Base-by-base conservation (phyloP, 2,329 filamentous ascomycete genomes). In the Fusarium veterinarium region DNA sequence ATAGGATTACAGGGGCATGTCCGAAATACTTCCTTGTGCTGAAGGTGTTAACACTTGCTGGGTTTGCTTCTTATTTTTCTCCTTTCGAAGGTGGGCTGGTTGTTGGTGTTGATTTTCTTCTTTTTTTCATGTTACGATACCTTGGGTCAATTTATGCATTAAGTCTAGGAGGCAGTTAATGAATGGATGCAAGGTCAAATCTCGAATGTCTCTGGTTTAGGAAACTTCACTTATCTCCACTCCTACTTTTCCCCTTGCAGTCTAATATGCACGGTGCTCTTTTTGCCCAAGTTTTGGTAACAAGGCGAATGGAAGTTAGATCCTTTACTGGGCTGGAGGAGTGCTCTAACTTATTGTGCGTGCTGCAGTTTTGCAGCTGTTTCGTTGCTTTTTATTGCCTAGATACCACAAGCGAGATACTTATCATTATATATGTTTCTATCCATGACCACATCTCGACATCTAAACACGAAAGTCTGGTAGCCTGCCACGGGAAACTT, bases 401-500 rank as follows among this genome's bases (percentile, higher is more conserved):
- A 77, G 75, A 77, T 77, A 77, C 75, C 75, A 75, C 56, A 66
- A 66, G 75, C 73, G 75, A 76, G 67, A 73, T 62, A 75, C 44
- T 60, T 67, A 60, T 74, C 60, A 63, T 70, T 63, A 71, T 56
- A 70, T 52, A 46, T 57, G 40, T 60, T 75, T 51, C 58, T 60
- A 71, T 73, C 55, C 46, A 44, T 52, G 69, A 48, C 38, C 33
- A 42, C 37, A 44, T 49, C 49, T 38, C 41, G 31, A 42, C 41
- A 44, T 49, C 35, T 38, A 25, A 14, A 40, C 33, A 53, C 25
- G 14, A 16, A 52, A 28, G n/a, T 20, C 49, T n/a, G 19, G 31
- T n/a, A 38, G 49, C 14, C 28, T 38, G 25, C 19, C 33, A 14
- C 23, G 20, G 33, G 19, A 30, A 53, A 40, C 35, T n/a, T n/a